Evolutionary conservation across 352 stramenopile species (phyloP).

Genomic region (Globisporangium middletonii): DNA sequence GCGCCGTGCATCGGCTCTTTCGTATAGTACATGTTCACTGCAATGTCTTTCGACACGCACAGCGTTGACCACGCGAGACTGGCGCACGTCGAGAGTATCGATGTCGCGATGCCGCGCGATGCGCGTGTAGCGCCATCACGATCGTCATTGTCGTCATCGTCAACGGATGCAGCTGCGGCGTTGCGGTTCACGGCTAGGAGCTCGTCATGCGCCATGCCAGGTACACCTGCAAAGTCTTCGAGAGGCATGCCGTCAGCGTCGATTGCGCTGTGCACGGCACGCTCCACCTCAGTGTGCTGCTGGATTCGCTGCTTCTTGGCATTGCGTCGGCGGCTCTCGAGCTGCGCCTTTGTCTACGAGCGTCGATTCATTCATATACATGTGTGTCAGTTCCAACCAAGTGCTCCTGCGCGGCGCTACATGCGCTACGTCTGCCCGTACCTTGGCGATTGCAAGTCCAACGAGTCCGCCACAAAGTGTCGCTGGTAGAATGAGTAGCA

Average conservation of each 20-base stretch:
- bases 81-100: conserved; percentile 26
- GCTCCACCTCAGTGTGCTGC: conserved; percentile 53
- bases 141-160: neutral
- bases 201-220: conserved; percentile 21
- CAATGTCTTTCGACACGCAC: conserved; percentile 38
- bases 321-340: conserved; percentile 41
- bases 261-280: conserved; percentile 33
- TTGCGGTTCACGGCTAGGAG: conserved; percentile 12
- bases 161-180: neutral
- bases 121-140: neutral
- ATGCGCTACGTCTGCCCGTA: conserved; percentile 4
- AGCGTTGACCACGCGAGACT: conserved; percentile 38
- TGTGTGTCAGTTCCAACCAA: neutral
- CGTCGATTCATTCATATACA: neutral
- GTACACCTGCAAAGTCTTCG: conserved; percentile 24
- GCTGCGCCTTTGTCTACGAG: conserved; percentile 38
- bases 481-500: conserved; percentile 55
- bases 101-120: neutral
- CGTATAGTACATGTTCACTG: conserved; percentile 33
- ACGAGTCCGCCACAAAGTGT: conserved; percentile 43
- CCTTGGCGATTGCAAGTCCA: conserved; percentile 53
- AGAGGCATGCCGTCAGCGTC: conserved; percentile 18
- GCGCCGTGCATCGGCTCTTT: conserved; percentile 33
- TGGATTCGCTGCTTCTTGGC: conserved; percentile 24
- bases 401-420: neutral